Conservation (phyloP, 1,139 yeast species). For the Taphrina flavorubra region DNA sequence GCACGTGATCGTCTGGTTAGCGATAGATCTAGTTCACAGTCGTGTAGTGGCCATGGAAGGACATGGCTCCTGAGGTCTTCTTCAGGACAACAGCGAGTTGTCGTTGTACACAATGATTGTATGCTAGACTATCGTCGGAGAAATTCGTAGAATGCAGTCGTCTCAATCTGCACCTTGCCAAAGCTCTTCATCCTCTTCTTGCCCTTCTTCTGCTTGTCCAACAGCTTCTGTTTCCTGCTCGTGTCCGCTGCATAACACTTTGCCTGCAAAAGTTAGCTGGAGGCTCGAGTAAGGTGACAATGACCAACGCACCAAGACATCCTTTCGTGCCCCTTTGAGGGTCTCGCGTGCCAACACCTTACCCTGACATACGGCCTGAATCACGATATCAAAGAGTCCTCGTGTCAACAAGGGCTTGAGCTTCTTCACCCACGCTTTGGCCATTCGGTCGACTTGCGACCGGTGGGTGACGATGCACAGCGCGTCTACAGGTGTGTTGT, state of each 20-base stretch:
- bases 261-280: constrained; percentile 54
- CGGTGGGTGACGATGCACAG: constrained; percentile 86
- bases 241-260: constrained; percentile 90
- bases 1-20: too few species aligned
- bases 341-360: constrained; percentile 90
- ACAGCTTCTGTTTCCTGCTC: constrained; percentile 82
- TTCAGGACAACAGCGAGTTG: too few species aligned
- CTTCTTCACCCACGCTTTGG: constrained; percentile 79
- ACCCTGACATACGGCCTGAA: constrained; percentile 87
- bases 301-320: constrained; percentile 58
- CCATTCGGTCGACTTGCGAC: constrained; percentile 73
- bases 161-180: constrained; percentile 62
- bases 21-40: too few species aligned
- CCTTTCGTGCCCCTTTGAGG: constrained; percentile 89
- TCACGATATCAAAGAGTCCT: constrained; percentile 88
- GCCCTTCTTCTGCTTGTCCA: constrained; percentile 91
- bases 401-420: constrained; percentile 78
- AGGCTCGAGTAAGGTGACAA: neutral
- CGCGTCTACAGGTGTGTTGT: constrained; percentile 90
- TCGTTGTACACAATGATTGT: too few species aligned
- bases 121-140: constrained; percentile 13
- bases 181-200: constrained; percentile 80
- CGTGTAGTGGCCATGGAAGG: too few species aligned
- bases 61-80: too few species aligned
- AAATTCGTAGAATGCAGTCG: constrained; percentile 36